phyloP scores from a whole-genome alignment of 805 yeast genomes.

The Cyberlindnera petersonii region DNA sequence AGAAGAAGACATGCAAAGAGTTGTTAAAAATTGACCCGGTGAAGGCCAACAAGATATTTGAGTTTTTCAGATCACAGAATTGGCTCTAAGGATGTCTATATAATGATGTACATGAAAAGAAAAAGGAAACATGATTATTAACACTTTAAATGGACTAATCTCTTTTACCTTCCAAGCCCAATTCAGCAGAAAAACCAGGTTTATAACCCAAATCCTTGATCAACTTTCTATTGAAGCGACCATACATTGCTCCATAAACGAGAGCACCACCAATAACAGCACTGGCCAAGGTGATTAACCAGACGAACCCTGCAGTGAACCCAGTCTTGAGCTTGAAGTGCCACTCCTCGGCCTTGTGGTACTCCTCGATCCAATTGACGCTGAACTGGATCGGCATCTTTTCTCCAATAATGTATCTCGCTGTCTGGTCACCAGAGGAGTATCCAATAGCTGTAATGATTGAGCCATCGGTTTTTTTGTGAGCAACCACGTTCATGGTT shows the following conservation, averaged over 20 bases:
- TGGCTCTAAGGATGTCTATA: conserved; percentile 48
- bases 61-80: conserved; percentile 87
- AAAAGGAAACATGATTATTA: not conserved
- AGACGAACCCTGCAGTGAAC: conserved; percentile 1
- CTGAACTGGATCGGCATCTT: conserved; percentile 52
- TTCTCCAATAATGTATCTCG: conserved; percentile 65
- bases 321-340: conserved; percentile 14
- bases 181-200: conserved; percentile 19
- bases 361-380: conserved; percentile 47
- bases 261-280: conserved; percentile 9
- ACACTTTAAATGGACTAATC: conserved; percentile 1
- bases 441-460: conserved; percentile 50
- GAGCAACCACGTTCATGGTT: conserved; percentile 50
- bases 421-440: conserved; percentile 52
- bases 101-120: not conserved
- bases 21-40: conserved; percentile 78
- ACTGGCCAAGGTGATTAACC: conserved; percentile 1
- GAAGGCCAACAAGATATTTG: conserved; percentile 85
- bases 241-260: conserved; percentile 17
- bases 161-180: conserved; percentile 20
- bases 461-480: conserved; percentile 25
- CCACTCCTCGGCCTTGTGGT: conserved; percentile 9
- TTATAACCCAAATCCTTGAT: conserved; percentile 20
- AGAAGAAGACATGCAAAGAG: conserved; percentile 82
- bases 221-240: conserved; percentile 18